Base-by-base conservation (phyloP, 768 basidiomycete species). In the Porphyrellus cyaneotinctus region DNA sequence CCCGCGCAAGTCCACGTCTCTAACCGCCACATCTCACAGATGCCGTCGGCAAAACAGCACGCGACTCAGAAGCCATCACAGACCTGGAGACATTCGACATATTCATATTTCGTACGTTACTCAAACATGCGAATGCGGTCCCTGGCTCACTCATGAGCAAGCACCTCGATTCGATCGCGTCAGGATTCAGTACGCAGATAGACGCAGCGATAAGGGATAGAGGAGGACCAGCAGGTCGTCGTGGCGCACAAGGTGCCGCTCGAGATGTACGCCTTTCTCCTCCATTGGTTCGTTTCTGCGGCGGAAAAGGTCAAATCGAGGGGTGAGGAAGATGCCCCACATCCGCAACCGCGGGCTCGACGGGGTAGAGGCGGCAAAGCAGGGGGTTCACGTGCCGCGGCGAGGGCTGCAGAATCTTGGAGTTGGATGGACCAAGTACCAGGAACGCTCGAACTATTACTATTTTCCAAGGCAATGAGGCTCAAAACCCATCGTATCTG, bases 211-310 rank as follows among this genome's bases (percentile, higher is more conserved):
- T 78, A 28, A 79, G 78, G 47, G 89, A 92, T 57, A 10, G 73
- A 79, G 7, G 89, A 87, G 24, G 81, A 86, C 44, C 79, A 84
- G 52, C 76, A 86, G 51, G 74, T 76, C 2, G 77, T 80, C 60
- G 69, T 78, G 57, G 62, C 74, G 0, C 92, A 93, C 68, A 89
- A 86, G 66, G 58, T 65, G 3, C 82, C 91, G 0, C 75, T 99
- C 54, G 97, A 98, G 68, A 85, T 89, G 77, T 97, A 91, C 67
- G 88, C 87, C 8, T 97, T 98, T 66, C 74, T 97, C 23, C 70
- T 97, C n/a, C 78, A 85, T 54, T 97, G 94, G 94, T 95, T 95
- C 65, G 88, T 91, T 15, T 71, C 74, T 12, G 84, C 84, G 0
- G 87, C 85, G 2, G 93, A 95, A 70, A 88, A 86, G 58, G 81